Conservation (phyloP, 2,329 filamentous ascomycete genomes). For the Dactylellina haptotyla region DNA sequence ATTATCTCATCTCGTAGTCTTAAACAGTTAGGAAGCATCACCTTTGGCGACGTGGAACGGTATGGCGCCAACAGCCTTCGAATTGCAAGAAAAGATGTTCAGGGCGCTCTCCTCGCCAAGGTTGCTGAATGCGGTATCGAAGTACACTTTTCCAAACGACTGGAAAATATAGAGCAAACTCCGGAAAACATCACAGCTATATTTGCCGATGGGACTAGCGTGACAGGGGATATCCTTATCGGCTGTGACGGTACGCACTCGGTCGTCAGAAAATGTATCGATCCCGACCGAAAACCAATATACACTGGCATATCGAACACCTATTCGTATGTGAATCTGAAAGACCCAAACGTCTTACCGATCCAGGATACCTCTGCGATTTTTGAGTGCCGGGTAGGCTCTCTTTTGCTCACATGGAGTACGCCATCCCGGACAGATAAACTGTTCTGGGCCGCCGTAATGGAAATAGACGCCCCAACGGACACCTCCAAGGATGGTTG, state of each 20-base stretch:
- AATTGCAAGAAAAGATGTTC: slow-evolving; percentile 58
- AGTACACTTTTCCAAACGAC: slow-evolving; percentile 55
- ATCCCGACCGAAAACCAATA: slow-evolving; percentile 35
- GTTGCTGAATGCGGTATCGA: slow-evolving; percentile 50
- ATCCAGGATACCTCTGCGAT: slow-evolving; percentile 44
- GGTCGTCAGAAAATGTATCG: slow-evolving; percentile 56
- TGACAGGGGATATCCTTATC: slow-evolving; percentile 59
- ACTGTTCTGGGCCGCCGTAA: slow-evolving; percentile 44
- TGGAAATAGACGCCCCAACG: slow-evolving; percentile 28
- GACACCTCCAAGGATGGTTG: slow-evolving; percentile 40
- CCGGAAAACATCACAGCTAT: slow-evolving; percentile 53
- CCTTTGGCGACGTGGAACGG: slow-evolving; percentile 65
- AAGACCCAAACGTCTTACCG: slow-evolving; percentile 10
- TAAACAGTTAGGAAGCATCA: slow-evolving; percentile 61
- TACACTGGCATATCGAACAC: slow-evolving; percentile 42
- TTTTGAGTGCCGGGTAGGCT: slow-evolving; percentile 40
- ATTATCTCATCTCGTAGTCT: slow-evolving; percentile 62
- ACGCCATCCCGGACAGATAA: slow-evolving; percentile 34
- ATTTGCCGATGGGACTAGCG: slow-evolving; percentile 58
- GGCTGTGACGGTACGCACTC: slow-evolving; percentile 61
- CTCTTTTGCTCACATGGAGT: slow-evolving; percentile 37
- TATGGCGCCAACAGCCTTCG: slow-evolving; percentile 66
- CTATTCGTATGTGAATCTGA: slow-evolving; percentile 40
- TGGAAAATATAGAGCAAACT: slow-evolving; percentile 29
- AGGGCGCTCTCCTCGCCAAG: slow-evolving; percentile 56